Evolutionary conservation across 768 basidiomycete species (phyloP), one percentile per base, ranked within the genome.

Genomic region (Pulveroboletus sp.): DNA sequence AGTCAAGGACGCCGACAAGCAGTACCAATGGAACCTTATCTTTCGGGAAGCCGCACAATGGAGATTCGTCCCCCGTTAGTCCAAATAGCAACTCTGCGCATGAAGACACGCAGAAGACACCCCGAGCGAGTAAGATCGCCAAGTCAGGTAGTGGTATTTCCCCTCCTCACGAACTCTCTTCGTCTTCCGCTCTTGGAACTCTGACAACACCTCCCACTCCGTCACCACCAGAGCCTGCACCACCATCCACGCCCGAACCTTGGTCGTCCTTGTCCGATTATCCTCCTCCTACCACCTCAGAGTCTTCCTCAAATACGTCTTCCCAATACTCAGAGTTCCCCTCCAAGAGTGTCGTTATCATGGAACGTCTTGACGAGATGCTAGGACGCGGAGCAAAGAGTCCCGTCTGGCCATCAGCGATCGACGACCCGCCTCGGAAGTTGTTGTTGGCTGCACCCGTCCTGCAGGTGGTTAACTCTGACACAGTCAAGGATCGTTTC

Each of bases 401-500:
- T 64, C 72, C 77, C 2, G 69, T 81, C 58, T 80, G 79, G 77
- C 73, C 86, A 6, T 76, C 79, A 38, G 76, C 77, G 24, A 74
- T 94, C 43, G 92, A 95, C 55, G 83, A 90, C 53, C 90, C 93
- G 14, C 90, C 92, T 7, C 81, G 97, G 36, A 92, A 87, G 65
- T 71, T 97, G 34, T 71, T 97, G 14, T 72, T 94, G 35, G 86
- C 88, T 2, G 87, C 88, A 3, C 87, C 93, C 2, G 89, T 95
- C 7, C 74, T 95, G 6, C 97, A 99, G 69, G 92, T 98, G 13
- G 92, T 92, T 57, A 93, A 97, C 68, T 77, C 84, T 35, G 87
- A 95, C 67, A 94, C 90, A 1, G 88, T 94, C 66, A 97, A 98
- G 68, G 94, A 97, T 62, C 85, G 97, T 11, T 91, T 92, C 72